Evolutionary conservation across 805 yeast genomes (phyloP).

Genomic region (Ogataea ganodermae): DNA sequence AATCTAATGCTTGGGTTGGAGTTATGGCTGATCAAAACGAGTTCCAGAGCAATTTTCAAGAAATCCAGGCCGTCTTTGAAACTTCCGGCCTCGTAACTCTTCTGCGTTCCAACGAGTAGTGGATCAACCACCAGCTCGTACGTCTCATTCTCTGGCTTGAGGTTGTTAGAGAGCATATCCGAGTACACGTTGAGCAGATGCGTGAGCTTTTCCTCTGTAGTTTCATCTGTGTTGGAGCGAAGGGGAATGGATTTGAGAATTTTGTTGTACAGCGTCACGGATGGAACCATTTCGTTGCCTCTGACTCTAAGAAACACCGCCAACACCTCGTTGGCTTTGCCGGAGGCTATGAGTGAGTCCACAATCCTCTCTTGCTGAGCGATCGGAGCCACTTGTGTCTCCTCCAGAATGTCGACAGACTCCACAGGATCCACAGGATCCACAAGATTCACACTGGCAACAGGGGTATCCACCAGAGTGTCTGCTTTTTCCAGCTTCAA

Average conservation of each 20-base stretch:
- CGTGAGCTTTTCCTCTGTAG: conserved; percentile 62
- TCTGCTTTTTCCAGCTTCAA: not conserved
- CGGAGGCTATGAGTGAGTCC: conserved; percentile 22
- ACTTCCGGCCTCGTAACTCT: conserved; percentile 40
- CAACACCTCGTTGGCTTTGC: conserved; percentile 37
- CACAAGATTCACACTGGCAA: too few species aligned
- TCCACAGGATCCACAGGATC: conserved; percentile 4
- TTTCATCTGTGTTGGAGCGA: conserved; percentile 52
- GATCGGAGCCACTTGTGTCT: conserved; percentile 12
- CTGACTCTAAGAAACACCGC: conserved; percentile 36
- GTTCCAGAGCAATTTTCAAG: conserved; percentile 52
- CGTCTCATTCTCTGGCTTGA: conserved; percentile 59
- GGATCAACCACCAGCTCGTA: conserved; percentile 53
- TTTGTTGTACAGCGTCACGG: conserved; percentile 52
- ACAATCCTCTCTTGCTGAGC: conserved; percentile 25
- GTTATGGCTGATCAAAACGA: conserved; percentile 36
- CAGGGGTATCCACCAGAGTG: too few species aligned
- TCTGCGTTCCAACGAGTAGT: conserved; percentile 51
- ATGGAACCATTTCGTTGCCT: conserved; percentile 45
- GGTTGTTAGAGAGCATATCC: conserved; percentile 54
- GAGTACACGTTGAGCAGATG: conserved; percentile 67
- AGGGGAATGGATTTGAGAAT: conserved; percentile 55
- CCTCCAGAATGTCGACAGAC: not conserved
- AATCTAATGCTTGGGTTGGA: conserved; percentile 19
- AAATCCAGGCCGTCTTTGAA: conserved; percentile 46